Base-by-base conservation (phyloP, 257 asterid species). In the Penstemon davidsonii region DNA sequence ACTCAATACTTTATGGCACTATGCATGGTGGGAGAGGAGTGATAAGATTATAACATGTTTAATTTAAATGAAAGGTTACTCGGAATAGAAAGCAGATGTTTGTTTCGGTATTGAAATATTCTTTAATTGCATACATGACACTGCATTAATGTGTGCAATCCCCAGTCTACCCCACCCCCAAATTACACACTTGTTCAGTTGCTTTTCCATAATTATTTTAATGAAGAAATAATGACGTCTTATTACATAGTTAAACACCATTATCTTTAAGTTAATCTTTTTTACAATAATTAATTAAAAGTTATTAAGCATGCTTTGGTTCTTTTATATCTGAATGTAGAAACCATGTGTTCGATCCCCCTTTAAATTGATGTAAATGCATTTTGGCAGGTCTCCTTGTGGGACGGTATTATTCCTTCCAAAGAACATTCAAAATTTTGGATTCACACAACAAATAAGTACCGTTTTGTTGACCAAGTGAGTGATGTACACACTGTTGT, bases 331-430 rank as follows among this genome's bases (percentile, higher is more conserved):
- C 8, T 62, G 56, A 7, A 63, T 19, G n/a, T 62, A 12, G 42
- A 43, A 47, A 38, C 10, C 18, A 43, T 25, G 57, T 63, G 43
- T 10, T 19, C 6, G 45, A 63, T 46, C 8, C 45, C 10, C 44
- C 5, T 10, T 54, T 45, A 40, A 55, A 61, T 11, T 67, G 38
- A 69, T 41, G 19, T 62, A 41, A 37, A 62, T 67, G 65, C 60
- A 41, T 60, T 77, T 62, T 56, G 74, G 3, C 76, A 91, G 97
- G 90, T 88, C 46, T 91, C 97, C 13, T 73, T 91, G 78, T 91
- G 97, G 97, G 97, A 91, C 69, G 91, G 91, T 51, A 91, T 91
- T 38, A 91, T 91, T 69, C 91, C 91, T 75, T 70, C 91, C 4
- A 84, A 85, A 83, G 95, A 91, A 55, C 87, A 84, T 7, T 90